Base-by-base conservation (phyloP, 306 rosid genomes). In the Fragaria iinumae region DNA sequence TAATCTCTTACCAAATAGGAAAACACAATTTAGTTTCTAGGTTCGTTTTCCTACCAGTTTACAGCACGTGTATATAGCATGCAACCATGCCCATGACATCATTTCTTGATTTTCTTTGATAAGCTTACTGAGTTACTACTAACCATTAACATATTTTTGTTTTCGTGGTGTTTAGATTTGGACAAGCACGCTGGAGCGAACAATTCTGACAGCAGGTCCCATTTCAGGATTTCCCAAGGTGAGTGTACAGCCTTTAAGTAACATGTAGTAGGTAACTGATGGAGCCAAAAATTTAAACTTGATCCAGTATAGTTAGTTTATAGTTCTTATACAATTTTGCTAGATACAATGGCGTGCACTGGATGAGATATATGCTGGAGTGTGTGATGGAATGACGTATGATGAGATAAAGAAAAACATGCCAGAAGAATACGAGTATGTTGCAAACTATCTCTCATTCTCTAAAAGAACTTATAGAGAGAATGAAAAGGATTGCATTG, bases 341-440 rank as follows among this genome's bases (percentile, higher is more conserved):
- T 80, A 95, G 99, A 91, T 95, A 80, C 97, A 92, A 90, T 95
- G 99, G 98, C 96, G 97, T n/a, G 97, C 99, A 63, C 89, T 95
- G 75, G 99, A 95, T 76, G 99, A 95, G 87, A 95, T 95, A 84
- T 79, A 95, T 75, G 87, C 82, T 21, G 99, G 99, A 34, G 99
- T 91, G 11, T 95, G 99, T 71, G 99, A 92, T 87, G 99, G 97
- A 55, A 95, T 95, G 97, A 89, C 93, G 1, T 92, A 91, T 68
- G 97, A 91, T 73, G 97, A 95, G 85, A 91, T 92, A 86, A 89
- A 95, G 89, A 95, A 85, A 83, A 95, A 92, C 92, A 92, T 92
- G 99, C 99, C 97, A 4, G 96, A 86, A 79, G 98, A 96, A 85
- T 96, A 96, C 29, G 92, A 87, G 98, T 92, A 89, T 78, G 97